Conservation (phyloP, 2,329 filamentous ascomycete genomes). For the Apiospora malaysiana region DNA sequence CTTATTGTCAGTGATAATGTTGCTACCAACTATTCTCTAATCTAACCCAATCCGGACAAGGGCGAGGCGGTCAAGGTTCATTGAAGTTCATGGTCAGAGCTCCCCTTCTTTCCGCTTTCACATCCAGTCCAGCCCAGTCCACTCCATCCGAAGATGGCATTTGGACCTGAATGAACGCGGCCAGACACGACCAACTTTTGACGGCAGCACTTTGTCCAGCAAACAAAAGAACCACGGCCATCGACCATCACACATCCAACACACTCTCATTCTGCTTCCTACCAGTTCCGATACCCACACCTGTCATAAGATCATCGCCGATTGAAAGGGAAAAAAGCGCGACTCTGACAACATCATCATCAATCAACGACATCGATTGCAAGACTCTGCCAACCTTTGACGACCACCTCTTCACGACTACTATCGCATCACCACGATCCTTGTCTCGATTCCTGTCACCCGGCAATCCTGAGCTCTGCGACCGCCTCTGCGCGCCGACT, state of each 20-base stretch:
- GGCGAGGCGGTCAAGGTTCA: conserved; percentile 8
- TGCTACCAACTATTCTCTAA: background rate
- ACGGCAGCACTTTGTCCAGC: background rate
- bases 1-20: background rate
- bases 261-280: background rate
- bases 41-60: conserved; percentile 5
- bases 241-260: background rate
- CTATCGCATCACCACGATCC: background rate
- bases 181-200: conserved; percentile 3
- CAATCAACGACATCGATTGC: background rate
- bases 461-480: background rate
- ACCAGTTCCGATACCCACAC: background rate
- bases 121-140: background rate
- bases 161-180: conserved; percentile 11
- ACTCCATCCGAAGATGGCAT: conserved; percentile 10
- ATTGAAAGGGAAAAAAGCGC: background rate
- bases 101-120: conserved; percentile 16
- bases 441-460: background rate
- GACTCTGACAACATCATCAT: background rate
- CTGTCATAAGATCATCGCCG: background rate
- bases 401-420: background rate
- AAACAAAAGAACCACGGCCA: background rate
- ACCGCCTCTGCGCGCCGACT: background rate
- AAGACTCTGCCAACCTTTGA: background rate
- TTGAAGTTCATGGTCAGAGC: background rate